Percentiles rank a stretch among this genome's conserved stretches.
Evolutionary conservation across 371 early-diverging fungal species (phyloP).

Genomic region (Cokeromyces recurvatus): DNA sequence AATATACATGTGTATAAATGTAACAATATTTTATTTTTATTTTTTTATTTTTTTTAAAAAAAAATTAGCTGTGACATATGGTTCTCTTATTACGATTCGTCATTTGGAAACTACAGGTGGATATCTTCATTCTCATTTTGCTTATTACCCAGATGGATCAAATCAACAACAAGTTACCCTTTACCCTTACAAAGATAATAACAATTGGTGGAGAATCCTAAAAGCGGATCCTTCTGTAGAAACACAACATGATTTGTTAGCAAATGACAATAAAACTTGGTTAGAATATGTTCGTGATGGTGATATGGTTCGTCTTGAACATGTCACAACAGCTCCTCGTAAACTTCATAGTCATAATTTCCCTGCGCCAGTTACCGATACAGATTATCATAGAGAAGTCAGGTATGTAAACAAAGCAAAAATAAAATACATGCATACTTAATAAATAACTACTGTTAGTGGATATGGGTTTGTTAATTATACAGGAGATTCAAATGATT

Average conservation of each 20-base stretch:
- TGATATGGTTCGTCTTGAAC: slow-evolving; percentile 56
- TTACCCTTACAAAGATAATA: slow-evolving; percentile 82
- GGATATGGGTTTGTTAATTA: slow-evolving; percentile 55
- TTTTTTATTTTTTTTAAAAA: too few species aligned
- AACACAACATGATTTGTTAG: slow-evolving; percentile 15
- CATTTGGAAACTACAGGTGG: slow-evolving; percentile 72
- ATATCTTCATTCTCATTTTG: slow-evolving; percentile 88
- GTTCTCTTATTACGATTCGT: slow-evolving; percentile 70
- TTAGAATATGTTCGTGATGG: slow-evolving; percentile 50
- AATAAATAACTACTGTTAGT: slow-evolving; percentile 22
- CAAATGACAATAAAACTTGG: slow-evolving; percentile 35
- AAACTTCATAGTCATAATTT: slow-evolving; percentile 44
- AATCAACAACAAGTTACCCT: slow-evolving; percentile 94
- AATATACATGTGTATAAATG: too few species aligned
- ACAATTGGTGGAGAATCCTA: slow-evolving; percentile 81
- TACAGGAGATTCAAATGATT: slow-evolving; percentile 59
- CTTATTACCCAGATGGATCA: slow-evolving; percentile 78
- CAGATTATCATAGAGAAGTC: slow-evolving; percentile 88
- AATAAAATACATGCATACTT: not conserved
- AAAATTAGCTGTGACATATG: slow-evolving; percentile 80
- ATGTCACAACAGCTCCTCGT: slow-evolving; percentile 42
- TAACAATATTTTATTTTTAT: too few species aligned
- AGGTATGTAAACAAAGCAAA: slow-evolving; percentile 40
- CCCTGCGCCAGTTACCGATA: slow-evolving; percentile 76
- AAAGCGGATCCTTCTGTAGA: slow-evolving; percentile 31